Evolutionary conservation across 257 asterid species (phyloP).

Genomic region (Linaria vulgaris): DNA sequence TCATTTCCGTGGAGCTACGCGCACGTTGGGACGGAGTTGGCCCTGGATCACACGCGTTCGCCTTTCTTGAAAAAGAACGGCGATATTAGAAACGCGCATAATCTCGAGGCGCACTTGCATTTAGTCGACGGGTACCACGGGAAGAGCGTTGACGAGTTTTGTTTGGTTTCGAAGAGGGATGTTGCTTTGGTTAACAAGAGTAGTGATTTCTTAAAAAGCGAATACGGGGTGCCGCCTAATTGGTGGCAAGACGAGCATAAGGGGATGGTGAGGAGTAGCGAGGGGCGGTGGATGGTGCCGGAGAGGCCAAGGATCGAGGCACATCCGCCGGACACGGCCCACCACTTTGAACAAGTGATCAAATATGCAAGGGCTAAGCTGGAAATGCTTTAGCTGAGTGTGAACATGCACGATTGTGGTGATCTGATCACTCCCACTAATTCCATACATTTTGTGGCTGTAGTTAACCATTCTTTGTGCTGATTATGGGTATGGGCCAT

Average conservation of each 20-base stretch:
- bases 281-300: slow-evolving; percentile 73
- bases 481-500: too few species aligned
- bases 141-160: slow-evolving; percentile 28
- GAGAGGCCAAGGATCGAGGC: slow-evolving; percentile 63
- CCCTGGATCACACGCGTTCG: slow-evolving; percentile 52
- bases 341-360: slow-evolving; percentile 70
- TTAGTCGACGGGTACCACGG: slow-evolving; percentile 69
- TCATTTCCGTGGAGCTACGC: slow-evolving; percentile 83
- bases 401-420: neutral
- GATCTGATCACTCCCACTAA: neutral
- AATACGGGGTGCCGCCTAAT: slow-evolving; percentile 53
- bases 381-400: slow-evolving; percentile 38
- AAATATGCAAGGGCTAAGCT: slow-evolving; percentile 46
- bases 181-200: slow-evolving; percentile 67
- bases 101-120: slow-evolving; percentile 71
- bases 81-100: slow-evolving; percentile 52
- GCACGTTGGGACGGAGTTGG: slow-evolving; percentile 70
- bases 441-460: neutral
- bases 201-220: slow-evolving; percentile 52
- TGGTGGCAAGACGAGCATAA: slow-evolving; percentile 91
- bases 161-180: slow-evolving; percentile 44
- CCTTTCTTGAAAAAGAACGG: slow-evolving; percentile 44
- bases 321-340: slow-evolving; percentile 76
- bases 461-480: neutral
- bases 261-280: slow-evolving; percentile 57